These are phyloP conservation scores for Hypoxylon sp. DNA, from an alignment of 2,329 filamentous ascomycete species.

Conservation along the genomic window DNA sequence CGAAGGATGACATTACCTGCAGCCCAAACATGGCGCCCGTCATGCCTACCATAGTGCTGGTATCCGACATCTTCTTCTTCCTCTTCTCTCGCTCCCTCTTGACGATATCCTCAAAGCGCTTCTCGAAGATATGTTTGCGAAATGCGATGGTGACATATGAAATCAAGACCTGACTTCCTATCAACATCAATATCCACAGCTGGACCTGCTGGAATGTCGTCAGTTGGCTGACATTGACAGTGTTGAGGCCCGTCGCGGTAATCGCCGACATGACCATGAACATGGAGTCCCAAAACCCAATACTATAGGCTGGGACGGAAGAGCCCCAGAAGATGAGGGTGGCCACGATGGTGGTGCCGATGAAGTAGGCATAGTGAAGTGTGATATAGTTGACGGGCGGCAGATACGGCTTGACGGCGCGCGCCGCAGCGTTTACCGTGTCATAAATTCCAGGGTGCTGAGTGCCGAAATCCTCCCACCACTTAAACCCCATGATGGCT, in stretches of 20 bases:
- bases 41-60: conserved; percentile 46
- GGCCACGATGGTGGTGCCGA: conserved; percentile 65
- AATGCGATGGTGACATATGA: conserved; percentile 73
- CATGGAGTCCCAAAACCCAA: conserved; percentile 74
- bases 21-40: conserved; percentile 50
- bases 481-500: conserved; percentile 35
- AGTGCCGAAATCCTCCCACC: conserved; percentile 41
- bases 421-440: conserved; percentile 15
- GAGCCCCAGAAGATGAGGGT: conserved; percentile 73
- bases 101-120: conserved; percentile 68
- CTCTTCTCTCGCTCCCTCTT: conserved; percentile 55
- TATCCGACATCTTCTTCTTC: conserved; percentile 42
- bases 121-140: conserved; percentile 72
- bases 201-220: conserved; percentile 77
- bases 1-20: conserved; percentile 51
- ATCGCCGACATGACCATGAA: conserved; percentile 77
- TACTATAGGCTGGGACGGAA: conserved; percentile 63
- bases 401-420: conserved; percentile 46
- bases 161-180: conserved; percentile 77
- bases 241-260: conserved; percentile 76
- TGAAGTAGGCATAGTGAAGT: conserved; percentile 77
- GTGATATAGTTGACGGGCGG: conserved; percentile 72
- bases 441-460: conserved; percentile 38
- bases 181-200: conserved; percentile 73
- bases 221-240: conserved; percentile 72